Percentiles rank a stretch among this genome's conserved stretches.
Evolutionary conservation across 116 monocot species (phyloP).

Genomic region (Dioscorea cayenensis): DNA sequence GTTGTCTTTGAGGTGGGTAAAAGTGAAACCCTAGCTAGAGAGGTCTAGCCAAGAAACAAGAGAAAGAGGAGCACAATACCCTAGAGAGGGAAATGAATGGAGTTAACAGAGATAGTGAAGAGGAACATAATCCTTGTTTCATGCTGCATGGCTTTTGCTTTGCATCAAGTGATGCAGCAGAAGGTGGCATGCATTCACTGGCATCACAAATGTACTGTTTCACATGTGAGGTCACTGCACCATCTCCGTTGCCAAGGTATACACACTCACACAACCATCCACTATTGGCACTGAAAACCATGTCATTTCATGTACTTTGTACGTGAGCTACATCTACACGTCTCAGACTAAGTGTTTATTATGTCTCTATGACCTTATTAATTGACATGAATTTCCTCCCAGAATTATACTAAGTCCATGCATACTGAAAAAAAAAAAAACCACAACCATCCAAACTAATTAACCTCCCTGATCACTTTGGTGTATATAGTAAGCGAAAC

Average conservation of each 20-base stretch:
- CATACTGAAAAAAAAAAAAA: not conserved
- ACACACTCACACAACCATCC: not conserved
- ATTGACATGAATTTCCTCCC: not conserved
- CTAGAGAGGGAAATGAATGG: not conserved
- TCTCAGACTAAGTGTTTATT: not conserved
- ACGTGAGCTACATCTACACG: not conserved
- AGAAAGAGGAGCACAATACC: too few species aligned
- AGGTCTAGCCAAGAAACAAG: too few species aligned
- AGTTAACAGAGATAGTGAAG: not conserved
- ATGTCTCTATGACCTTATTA: not conserved
- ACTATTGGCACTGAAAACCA: not conserved
- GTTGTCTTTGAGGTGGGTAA: not conserved
- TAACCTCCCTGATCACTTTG: too few species aligned
- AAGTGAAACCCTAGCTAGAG: not conserved
- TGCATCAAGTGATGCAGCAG: not conserved
- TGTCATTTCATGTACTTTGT: not conserved
- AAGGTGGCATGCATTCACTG: too few species aligned
- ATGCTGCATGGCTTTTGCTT: constrained; percentile 1
- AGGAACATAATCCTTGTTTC: not conserved
- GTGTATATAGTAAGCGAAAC: too few species aligned
- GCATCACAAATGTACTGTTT: not conserved
- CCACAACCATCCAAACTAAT: not conserved
- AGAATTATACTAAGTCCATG: not conserved
- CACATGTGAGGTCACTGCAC: not conserved
- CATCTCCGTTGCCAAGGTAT: not conserved